Base-by-base conservation (phyloP, 805 yeast genomes). In the Metschnikowia cubensis region DNA sequence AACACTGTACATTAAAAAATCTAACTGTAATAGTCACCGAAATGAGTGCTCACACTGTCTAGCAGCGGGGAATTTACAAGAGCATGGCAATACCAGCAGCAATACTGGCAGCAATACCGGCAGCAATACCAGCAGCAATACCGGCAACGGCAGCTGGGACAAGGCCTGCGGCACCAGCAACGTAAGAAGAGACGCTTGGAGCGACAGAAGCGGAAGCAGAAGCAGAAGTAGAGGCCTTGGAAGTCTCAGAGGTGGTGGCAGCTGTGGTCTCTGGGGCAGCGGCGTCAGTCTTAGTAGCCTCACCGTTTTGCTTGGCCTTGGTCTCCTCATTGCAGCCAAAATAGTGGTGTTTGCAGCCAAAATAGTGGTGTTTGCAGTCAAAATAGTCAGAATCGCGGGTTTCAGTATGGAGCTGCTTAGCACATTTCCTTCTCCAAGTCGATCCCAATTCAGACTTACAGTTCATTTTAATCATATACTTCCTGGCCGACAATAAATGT, bases 11-110 rank as follows among this genome's bases (percentile, higher is more conserved):
- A 38, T 21, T 21, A 14, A 21, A 36, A 35, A 6, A 14, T 36
- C 13, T 36, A 36, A 7, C 22, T 17, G 13, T 18, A 18, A 36
- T 11, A 35, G 22, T 36, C 39, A 22, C 31, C 13, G 32, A 21
- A 21, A n/a, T 14, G 18, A 20, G 10, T 15, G 6, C 18, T 22
- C 17, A 14, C 3, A 29, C 33, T 25, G 10, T 6, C 21, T 25
- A 39, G 31, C 34, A 25, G 15, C 18, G 15, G 17, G 20, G 20
- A 6, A 37, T 42, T 49, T 55, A 55, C 47, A 54, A 45, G 35
- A 53, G 45, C 55, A 55, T 35, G 39, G 54, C 57, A 29, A 56
- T 21, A 48, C 57, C 55, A 25, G 57, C 60, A 17, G 56, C 53
- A 32, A 50, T 44, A 32, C 54, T 57, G n/a, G 51, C 57, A 46